phyloP scores from a whole-genome alignment of 768 basidiomycete genomes.

The Gelatoporia subvermispora region DNA sequence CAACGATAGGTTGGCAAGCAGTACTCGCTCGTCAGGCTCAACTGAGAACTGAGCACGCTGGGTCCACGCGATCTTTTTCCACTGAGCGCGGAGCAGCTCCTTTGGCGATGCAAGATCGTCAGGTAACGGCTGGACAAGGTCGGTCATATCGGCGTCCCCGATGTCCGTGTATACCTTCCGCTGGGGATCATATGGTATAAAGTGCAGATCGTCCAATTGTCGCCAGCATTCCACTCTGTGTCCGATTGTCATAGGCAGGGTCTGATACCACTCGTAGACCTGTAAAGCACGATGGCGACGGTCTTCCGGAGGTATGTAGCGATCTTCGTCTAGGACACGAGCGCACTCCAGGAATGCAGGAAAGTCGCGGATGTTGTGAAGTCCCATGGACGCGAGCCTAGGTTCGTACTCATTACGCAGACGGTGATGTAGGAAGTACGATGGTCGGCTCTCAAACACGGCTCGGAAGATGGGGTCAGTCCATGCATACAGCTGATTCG shows the following conservation, averaged over 20 bases:
- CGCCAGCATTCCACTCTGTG: slow-evolving; percentile 21
- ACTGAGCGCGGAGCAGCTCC: slow-evolving; percentile 33
- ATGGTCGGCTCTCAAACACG: slow-evolving; percentile 10
- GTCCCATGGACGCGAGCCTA: slow-evolving; percentile 23
- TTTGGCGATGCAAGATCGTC: slow-evolving; percentile 31
- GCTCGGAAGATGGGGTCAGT: not conserved
- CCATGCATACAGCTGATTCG: slow-evolving; percentile 2
- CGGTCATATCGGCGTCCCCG: slow-evolving; percentile 1
- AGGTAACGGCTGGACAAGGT: slow-evolving; percentile 24
- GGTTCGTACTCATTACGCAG: slow-evolving; percentile 26
- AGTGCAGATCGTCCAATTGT: slow-evolving; percentile 29
- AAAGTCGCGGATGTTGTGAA: slow-evolving; percentile 29
- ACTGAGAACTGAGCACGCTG: slow-evolving; percentile 34
- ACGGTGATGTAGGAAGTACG: slow-evolving; percentile 26
- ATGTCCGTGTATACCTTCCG: slow-evolving; percentile 14
- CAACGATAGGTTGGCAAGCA: slow-evolving; percentile 31
- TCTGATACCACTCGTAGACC: slow-evolving; percentile 31
- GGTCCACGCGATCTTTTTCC: slow-evolving; percentile 43
- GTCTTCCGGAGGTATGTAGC: slow-evolving; percentile 9
- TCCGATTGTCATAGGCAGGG: slow-evolving; percentile 28
- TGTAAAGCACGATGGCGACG: slow-evolving; percentile 20
- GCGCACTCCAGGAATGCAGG: slow-evolving; percentile 34
- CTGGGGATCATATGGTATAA: slow-evolving; percentile 34
- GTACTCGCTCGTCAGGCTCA: slow-evolving; percentile 27
- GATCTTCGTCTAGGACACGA: slow-evolving; percentile 24